phyloP scores from a whole-genome alignment of 208 protist species.

The Crithidia bombi region DNA sequence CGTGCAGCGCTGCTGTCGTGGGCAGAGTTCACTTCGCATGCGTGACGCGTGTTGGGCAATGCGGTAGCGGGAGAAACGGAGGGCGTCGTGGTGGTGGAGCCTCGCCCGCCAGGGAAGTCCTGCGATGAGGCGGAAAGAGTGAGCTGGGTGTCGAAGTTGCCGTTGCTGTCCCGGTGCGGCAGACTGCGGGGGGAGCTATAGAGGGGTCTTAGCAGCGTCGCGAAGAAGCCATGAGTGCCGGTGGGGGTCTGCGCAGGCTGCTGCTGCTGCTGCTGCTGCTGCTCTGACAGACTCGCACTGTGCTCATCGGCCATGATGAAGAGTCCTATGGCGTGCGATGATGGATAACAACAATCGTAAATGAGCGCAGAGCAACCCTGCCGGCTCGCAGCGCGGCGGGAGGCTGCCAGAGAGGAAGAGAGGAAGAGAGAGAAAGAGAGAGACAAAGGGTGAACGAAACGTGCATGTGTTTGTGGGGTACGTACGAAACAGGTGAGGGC shows the following conservation, averaged over 20 bases:
- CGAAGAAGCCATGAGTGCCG: slow-evolving; percentile 12
- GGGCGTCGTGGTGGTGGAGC: slow-evolving; percentile 7
- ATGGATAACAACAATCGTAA: no score
- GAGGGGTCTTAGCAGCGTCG: slow-evolving; percentile 2
- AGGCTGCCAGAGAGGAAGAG: no score
- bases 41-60: not conserved
- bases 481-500: no score
- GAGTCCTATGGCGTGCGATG: no score
- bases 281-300: not conserved
- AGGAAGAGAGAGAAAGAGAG: no score
- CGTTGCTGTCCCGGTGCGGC: not conserved
- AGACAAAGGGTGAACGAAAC: no score
- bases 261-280: slow-evolving; percentile 10
- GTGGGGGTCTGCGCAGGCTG: slow-evolving; percentile 1
- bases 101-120: not conserved
- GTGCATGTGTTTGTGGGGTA: no score
- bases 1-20: not conserved
- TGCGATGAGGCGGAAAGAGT: not conserved
- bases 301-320: not conserved
- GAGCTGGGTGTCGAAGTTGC: not conserved
- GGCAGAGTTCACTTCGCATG: not conserved
- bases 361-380: no score
- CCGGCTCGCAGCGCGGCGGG: no score
- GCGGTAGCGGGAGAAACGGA: not conserved
- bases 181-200: slow-evolving; percentile 7